phyloP scores from a whole-genome alignment of 352 stramenopile species.

The Phytophthora cryptogea region DNA sequence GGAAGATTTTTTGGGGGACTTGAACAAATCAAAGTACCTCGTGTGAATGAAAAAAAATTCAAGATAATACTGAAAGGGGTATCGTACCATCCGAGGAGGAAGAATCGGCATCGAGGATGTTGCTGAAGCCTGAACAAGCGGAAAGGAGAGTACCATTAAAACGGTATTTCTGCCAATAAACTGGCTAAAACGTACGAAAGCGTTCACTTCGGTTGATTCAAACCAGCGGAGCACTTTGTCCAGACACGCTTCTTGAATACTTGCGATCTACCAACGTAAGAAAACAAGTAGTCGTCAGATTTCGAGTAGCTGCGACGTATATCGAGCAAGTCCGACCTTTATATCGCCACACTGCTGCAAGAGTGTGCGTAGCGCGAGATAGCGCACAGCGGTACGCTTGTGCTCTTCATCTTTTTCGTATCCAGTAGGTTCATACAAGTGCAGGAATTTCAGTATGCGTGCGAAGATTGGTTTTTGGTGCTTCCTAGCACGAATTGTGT shows the following conservation, averaged over 20 bases:
- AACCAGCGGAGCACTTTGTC: slow-evolving; percentile 65
- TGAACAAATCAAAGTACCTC: background rate
- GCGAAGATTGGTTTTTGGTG: slow-evolving; percentile 51
- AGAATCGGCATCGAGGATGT: slow-evolving; percentile 48
- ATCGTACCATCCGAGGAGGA: slow-evolving; percentile 59
- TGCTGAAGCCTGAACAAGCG: slow-evolving; percentile 19
- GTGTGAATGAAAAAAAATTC: background rate
- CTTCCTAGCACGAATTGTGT: slow-evolving; percentile 39
- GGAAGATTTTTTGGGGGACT: slow-evolving; percentile 55
- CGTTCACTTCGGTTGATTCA: slow-evolving; percentile 37
- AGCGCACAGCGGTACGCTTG: slow-evolving; percentile 56
- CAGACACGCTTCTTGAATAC: slow-evolving; percentile 50
- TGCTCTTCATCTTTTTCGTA: slow-evolving; percentile 57
- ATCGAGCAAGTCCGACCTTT: slow-evolving; percentile 37
- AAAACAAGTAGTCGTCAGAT: background rate
- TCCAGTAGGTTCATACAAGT: slow-evolving; percentile 59
- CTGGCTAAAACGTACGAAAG: slow-evolving; percentile 19
- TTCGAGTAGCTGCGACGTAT: background rate
- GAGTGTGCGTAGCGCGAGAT: slow-evolving; percentile 58
- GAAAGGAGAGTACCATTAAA: background rate
- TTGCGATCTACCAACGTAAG: slow-evolving; percentile 39
- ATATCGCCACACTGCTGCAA: slow-evolving; percentile 52
- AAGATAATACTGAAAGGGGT: background rate
- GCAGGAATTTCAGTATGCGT: slow-evolving; percentile 56
- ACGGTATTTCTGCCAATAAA: background rate